Evolutionary conservation across 2,329 filamentous ascomycete species (phyloP).

Genomic region (Fusarium pininemorale): DNA sequence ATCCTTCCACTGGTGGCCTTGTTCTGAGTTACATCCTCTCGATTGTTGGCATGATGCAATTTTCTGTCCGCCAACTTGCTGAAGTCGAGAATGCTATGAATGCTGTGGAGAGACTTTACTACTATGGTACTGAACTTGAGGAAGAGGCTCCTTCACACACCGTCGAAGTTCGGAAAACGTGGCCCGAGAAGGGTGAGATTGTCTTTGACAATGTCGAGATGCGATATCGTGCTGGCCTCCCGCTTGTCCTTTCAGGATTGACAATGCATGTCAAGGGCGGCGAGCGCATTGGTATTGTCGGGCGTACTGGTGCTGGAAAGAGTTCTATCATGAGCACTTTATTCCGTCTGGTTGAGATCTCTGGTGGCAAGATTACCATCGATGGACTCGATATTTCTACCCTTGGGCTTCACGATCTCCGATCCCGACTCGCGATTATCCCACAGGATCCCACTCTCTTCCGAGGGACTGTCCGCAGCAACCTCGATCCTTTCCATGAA

Average conservation of each 20-base stretch:
- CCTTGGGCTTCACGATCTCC: slow-evolving; percentile 78
- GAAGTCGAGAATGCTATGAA: slow-evolving; percentile 99
- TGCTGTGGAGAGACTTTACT: slow-evolving; percentile 87
- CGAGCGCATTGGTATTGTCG: slow-evolving; percentile 83
- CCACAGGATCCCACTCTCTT: slow-evolving; percentile 87
- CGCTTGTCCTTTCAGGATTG: slow-evolving; percentile 76
- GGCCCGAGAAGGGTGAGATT: slow-evolving; percentile 89
- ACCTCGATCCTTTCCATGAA: slow-evolving; percentile 83
- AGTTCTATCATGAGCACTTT: slow-evolving; percentile 84
- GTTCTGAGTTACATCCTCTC: slow-evolving; percentile 93
- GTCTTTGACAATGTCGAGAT: slow-evolving; percentile 79
- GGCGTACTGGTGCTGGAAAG: slow-evolving; percentile 84
- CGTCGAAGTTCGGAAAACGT: slow-evolving; percentile 74
- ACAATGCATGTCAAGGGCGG: slow-evolving; percentile 77
- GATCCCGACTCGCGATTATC: slow-evolving; percentile 81
- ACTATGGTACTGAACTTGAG: slow-evolving; percentile 87
- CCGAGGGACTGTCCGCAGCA: slow-evolving; percentile 80
- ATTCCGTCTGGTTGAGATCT: slow-evolving; percentile 78
- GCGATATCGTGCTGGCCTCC: slow-evolving; percentile 77
- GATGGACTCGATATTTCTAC: slow-evolving; percentile 76
- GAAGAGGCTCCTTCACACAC: slow-evolving; percentile 89
- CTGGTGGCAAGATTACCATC: slow-evolving; percentile 69
- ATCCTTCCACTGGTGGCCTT: slow-evolving; percentile 85
- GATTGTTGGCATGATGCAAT: slow-evolving; percentile 96
- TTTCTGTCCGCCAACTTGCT: slow-evolving; percentile 90